Percentiles rank a stretch among this genome's conserved stretches.
These are phyloP conservation scores for Croton laevigatus DNA, from an alignment of 441 rosid species.

Conservation along the genomic window DNA sequence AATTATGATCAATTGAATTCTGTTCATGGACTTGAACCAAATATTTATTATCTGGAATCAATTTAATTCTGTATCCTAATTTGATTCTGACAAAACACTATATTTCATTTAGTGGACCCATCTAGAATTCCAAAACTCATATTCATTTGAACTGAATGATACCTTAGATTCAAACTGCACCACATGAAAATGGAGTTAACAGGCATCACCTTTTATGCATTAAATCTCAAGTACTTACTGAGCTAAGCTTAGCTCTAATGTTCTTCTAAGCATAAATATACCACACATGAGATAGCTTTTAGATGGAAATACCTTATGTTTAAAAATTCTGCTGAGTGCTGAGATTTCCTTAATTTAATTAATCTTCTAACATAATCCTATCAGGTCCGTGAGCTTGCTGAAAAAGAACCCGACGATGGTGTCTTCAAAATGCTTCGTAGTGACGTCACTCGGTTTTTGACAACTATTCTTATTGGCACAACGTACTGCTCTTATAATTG, in stretches of 20 bases:
- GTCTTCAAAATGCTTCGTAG: conserved; percentile 94
- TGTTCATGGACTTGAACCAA: no score
- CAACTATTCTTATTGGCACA: conserved; percentile 98
- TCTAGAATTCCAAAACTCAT: no score
- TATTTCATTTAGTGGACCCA: no score
- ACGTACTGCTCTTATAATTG: conserved; percentile 54
- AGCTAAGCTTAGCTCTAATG: background rate
- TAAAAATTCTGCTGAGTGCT: background rate
- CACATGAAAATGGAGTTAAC: background rate
- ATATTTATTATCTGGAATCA: no score
- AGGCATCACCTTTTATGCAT: background rate
- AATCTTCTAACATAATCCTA: conserved; percentile 25
- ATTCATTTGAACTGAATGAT: no score
- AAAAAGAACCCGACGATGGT: conserved; percentile 93
- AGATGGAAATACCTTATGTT: background rate
- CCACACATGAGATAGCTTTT: background rate
- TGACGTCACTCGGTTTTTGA: conserved; percentile 97
- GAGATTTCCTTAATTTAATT: conserved; percentile 21
- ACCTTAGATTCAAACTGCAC: background rate
- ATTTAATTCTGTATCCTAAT: no score
- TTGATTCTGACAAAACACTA: no score
- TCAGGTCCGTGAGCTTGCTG: conserved; percentile 96
- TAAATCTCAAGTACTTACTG: background rate
- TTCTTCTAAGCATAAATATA: background rate
- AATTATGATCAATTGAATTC: no score